Conservation (phyloP, 805 yeast species). For the Clavispora fructus region DNA sequence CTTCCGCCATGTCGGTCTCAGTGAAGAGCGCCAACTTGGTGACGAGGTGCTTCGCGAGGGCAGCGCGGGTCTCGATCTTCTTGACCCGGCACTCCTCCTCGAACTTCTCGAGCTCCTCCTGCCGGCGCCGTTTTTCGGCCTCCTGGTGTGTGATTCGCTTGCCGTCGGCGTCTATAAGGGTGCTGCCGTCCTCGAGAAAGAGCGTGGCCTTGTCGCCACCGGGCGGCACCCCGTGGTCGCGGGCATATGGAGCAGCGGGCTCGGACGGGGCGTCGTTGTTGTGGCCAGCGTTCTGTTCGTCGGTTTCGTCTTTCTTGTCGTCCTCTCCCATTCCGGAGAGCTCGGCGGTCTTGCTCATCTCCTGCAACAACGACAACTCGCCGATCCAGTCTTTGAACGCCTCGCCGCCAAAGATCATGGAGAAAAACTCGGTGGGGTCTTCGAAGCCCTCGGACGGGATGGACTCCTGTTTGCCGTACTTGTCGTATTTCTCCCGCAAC, state of each 20-base stretch:
- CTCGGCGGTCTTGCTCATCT: conserved; percentile 38
- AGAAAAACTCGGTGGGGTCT: conserved; percentile 59
- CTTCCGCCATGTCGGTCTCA: conserved; percentile 40
- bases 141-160: conserved; percentile 26
- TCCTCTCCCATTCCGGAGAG: conserved; percentile 32
- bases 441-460: conserved; percentile 68
- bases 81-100: conserved; percentile 74
- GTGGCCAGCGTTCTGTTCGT: conserved; percentile 12
- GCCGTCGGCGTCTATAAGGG: not conserved
- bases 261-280: not conserved
- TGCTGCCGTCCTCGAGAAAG: conserved; percentile 11
- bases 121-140: conserved; percentile 41
- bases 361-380: conserved; percentile 44
- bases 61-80: conserved; percentile 59
- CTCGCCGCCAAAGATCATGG: conserved; percentile 81
- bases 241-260: not conserved
- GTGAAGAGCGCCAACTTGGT: conserved; percentile 40
- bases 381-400: conserved; percentile 63
- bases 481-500: conserved; percentile 64
- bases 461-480: conserved; percentile 68
- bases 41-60: conserved; percentile 52
- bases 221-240: not conserved
- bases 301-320: conserved; percentile 31
- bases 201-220: conserved; percentile 3
- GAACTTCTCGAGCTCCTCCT: conserved; percentile 52